Base-by-base conservation (phyloP, 345 rosid species). In the Pugionium dolabratum region DNA sequence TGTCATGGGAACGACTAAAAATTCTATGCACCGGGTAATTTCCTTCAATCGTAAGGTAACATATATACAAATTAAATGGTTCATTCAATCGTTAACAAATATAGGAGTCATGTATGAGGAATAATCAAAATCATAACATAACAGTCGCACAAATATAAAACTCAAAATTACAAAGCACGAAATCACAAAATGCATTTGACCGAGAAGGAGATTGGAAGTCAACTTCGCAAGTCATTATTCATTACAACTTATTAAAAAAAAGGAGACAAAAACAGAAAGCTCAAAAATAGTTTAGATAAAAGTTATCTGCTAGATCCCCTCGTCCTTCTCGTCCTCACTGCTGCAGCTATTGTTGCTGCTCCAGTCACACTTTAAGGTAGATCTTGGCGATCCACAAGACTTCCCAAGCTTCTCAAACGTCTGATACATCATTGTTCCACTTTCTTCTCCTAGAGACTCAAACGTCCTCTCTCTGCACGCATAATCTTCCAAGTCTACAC, bases 401-500 rank as follows among this genome's bases (percentile, higher is more conserved):
- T 68, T 62, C 0, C 61, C 44, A 29, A 58, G 32, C 52, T 68
- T 75, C 49, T 64, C 76, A 47, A 76, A 76, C 42, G 72, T 64
- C 72, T 71, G 70, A 66, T 76, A 76, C 76, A 76, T 64, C 1
- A 76, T 76, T 1, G 49, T 56, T 28, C 79, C 76, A 64, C 76
- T 59, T 57, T 75, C 71, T 65, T 71, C 79, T n/a, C 79, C 79
- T 2, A 71, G 40, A 45, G 62, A 60, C 64, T 76, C 72, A 9
- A 59, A 52, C 1, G 68, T 76, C 60, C 67, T 71, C 67, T 76
- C 79, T 29, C 39, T 53, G 64, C 72, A 70, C 4, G 68, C 67
- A 54, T 76, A 94, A 4, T 89, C 95, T 37, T 74, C 78, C 76
- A 76, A 51, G 50, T 76, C 76, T 30, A 75, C 57, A 10, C 74